phyloP scores from a whole-genome alignment of 345 rosid species.

The Eucalyptus erythrocorys region DNA sequence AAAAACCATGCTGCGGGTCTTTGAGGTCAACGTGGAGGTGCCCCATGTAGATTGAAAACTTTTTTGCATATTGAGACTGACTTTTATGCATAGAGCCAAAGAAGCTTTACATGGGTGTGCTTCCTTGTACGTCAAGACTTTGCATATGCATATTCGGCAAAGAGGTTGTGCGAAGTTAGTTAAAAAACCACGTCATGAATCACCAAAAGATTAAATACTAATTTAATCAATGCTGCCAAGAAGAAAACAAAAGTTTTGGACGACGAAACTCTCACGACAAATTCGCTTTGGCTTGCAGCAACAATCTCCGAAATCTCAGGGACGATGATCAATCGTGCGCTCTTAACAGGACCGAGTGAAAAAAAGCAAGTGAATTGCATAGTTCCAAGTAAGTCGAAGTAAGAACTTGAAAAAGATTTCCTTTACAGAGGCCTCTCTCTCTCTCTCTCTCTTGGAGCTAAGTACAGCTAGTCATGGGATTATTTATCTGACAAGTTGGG shows the following conservation, averaged over 20 bases:
- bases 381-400: background rate
- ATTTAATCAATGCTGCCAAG: background rate
- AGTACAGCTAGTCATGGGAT: background rate
- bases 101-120: background rate
- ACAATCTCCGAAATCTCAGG: background rate
- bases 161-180: background rate
- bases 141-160: background rate
- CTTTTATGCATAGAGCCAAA: background rate
- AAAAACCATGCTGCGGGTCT: background rate
- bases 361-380: background rate
- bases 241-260: background rate
- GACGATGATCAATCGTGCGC: background rate
- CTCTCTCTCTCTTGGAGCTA: background rate
- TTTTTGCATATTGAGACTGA: background rate
- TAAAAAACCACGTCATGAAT: background rate
- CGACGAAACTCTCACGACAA: background rate
- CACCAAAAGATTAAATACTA: background rate
- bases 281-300: background rate
- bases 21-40: background rate
- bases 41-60: background rate
- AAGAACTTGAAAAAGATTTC: background rate
- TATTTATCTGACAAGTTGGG: background rate
- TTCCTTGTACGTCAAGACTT: background rate
- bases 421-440: background rate
- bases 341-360: background rate